A percentile compares a stretch with the other conserved stretches of the same genome.
Conservation (phyloP, 164 flowering plant species). For the Taxillus chinensis region DNA sequence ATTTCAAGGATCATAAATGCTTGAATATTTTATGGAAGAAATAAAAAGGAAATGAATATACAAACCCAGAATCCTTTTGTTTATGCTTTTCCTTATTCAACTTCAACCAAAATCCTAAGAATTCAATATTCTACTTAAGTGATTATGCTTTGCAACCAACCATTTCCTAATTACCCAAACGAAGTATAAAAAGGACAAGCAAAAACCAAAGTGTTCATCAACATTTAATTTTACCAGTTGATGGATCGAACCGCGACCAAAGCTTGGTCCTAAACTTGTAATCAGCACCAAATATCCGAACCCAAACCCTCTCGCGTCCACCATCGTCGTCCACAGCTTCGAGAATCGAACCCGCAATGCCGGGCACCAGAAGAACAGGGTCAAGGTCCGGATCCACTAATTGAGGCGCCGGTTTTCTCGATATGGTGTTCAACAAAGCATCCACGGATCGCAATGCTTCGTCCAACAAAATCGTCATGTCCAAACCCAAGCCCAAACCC, state of each 20-base stretch:
- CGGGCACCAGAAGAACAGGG: conserved; percentile 91
- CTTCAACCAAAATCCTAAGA: too few relatives aligned
- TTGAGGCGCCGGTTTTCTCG: conserved; percentile 32
- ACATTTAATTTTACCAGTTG: conserved; percentile 40
- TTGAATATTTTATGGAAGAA: too few relatives aligned
- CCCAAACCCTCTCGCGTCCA: conserved; percentile 75
- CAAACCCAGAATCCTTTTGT: too few relatives aligned
- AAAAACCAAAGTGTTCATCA: background rate
- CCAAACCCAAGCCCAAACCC: background rate
- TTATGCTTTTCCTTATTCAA: too few relatives aligned
- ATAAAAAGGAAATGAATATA: too few relatives aligned
- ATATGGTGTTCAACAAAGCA: conserved; percentile 34
- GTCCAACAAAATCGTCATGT: conserved; percentile 53
- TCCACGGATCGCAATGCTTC: conserved; percentile 50
- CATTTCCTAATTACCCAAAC: too few relatives aligned
- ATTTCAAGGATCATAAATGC: too few relatives aligned
- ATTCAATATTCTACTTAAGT: too few relatives aligned
- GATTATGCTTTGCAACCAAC: too few relatives aligned
- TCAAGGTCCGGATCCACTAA: conserved; percentile 78
- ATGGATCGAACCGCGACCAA: conserved; percentile 87
- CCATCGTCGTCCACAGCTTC: conserved; percentile 64
- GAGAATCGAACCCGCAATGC: conserved; percentile 88
- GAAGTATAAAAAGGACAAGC: background rate
- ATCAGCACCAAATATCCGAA: conserved; percentile 75
- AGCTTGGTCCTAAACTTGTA: conserved; percentile 61